Percentiles rank a stretch among this genome's conserved stretches.
phyloP scores from a whole-genome alignment of 2,329 filamentous ascomycete genomes.

The Microdochium paspali region DNA sequence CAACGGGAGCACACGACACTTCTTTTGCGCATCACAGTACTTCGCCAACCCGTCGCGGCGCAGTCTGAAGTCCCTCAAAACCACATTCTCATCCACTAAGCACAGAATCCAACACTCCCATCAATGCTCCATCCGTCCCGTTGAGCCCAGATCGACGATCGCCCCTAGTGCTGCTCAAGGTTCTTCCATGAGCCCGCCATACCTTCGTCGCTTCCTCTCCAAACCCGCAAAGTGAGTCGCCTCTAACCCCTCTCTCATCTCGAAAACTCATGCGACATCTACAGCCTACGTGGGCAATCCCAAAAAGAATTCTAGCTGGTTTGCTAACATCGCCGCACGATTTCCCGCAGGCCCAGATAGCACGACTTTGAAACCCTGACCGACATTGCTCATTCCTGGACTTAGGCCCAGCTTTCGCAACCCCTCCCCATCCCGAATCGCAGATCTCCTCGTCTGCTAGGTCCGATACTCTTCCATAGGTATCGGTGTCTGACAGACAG shows the following conservation, averaged over 20 bases:
- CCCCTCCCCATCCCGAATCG: conserved; percentile 14
- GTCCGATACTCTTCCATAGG: conserved; percentile 72
- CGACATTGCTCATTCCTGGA: conserved; percentile 8
- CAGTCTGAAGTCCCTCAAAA: too few species aligned
- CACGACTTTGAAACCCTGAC: conserved; percentile 20
- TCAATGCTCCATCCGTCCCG: background rate
- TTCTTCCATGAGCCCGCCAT: conserved; percentile 81
- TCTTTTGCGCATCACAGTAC: background rate
- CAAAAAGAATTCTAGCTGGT: too few species aligned
- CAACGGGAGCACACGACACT: background rate
- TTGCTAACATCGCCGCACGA: conserved; percentile 1
- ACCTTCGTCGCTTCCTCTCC: conserved; percentile 86
- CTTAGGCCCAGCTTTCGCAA: conserved; percentile 4
- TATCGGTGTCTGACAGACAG: conserved; percentile 75
- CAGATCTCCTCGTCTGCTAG: conserved; percentile 67
- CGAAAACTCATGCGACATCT: conserved; percentile 1
- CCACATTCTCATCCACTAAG: background rate
- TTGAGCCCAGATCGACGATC: background rate
- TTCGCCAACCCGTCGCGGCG: background rate
- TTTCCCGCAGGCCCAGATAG: conserved; percentile 52
- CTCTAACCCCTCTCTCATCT: conserved; percentile 3
- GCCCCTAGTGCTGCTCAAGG: conserved; percentile 14
- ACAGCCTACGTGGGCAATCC: background rate
- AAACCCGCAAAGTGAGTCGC: conserved; percentile 80
- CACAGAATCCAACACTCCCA: background rate